phyloP scores from a whole-genome alignment of 768 basidiomycete genomes.

The Cantharellus cinnabarinus region DNA sequence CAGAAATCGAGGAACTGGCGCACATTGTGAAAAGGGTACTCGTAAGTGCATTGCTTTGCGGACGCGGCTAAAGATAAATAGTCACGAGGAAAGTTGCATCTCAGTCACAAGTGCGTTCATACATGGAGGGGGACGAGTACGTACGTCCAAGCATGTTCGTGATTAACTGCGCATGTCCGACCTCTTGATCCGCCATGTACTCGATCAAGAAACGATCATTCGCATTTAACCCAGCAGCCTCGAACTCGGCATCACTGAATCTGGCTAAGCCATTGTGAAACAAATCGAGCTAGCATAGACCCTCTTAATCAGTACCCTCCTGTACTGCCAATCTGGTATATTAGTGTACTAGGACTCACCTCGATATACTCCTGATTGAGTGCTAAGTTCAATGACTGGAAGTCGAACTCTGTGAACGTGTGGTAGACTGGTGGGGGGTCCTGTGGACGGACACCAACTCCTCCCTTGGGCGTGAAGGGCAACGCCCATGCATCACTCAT shows the following conservation, averaged over 20 bases:
- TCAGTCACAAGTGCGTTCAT: slow-evolving; percentile 5
- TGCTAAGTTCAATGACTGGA: slow-evolving; percentile 25
- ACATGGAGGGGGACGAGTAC: slow-evolving; percentile 7
- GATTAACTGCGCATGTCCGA: slow-evolving; percentile 37
- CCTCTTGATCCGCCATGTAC: slow-evolving; percentile 44
- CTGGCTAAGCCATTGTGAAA: slow-evolving; percentile 34
- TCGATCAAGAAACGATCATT: slow-evolving; percentile 36
- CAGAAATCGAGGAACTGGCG: slow-evolving; percentile 40
- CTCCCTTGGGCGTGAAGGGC: background rate
- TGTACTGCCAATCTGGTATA: background rate
- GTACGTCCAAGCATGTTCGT: slow-evolving; percentile 27
- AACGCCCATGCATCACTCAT: too few relatives aligned
- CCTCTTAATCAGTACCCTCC: background rate
- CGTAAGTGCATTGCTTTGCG: slow-evolving; percentile 37
- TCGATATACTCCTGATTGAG: slow-evolving; percentile 49
- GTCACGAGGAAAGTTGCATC: slow-evolving; percentile 2
- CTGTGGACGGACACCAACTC: slow-evolving; percentile 1
- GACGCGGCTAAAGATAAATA: slow-evolving; percentile 16
- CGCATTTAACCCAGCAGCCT: slow-evolving; percentile 29
- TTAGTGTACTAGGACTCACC: slow-evolving; percentile 9
- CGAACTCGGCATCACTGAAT: slow-evolving; percentile 38
- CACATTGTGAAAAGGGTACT: slow-evolving; percentile 33
- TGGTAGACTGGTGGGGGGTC: slow-evolving; percentile 1
- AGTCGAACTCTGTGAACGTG: slow-evolving; percentile 13
- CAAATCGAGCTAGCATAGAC: slow-evolving; percentile 20